A percentile compares a stretch with the other conserved stretches of the same genome.
Evolutionary conservation across 2,329 filamentous ascomycete genomes (phyloP).

Genomic region (Colletotrichum siamense): DNA sequence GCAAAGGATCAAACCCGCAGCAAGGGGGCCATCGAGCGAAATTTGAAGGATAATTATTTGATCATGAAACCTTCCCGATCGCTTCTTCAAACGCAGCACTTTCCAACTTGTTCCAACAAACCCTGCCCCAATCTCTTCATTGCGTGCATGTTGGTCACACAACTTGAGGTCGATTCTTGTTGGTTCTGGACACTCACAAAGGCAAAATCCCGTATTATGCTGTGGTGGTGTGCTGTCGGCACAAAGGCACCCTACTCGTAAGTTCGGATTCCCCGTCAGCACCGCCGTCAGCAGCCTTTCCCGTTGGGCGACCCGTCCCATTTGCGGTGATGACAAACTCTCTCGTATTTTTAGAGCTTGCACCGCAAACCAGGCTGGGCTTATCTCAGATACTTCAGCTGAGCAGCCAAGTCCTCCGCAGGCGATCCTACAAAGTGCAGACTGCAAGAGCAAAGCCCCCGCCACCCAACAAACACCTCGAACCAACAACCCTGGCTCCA

Average conservation of each 20-base stretch:
- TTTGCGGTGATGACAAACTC: not conserved
- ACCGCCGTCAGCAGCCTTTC: not conserved
- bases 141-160: not conserved
- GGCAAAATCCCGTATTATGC: not conserved
- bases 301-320: not conserved
- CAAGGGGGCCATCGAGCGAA: not conserved
- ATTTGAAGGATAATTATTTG: not conserved
- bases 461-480: not conserved
- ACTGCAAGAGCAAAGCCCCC: not conserved
- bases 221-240: not conserved
- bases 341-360: conserved; percentile 11
- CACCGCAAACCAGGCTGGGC: not conserved
- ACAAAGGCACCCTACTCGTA: not conserved
- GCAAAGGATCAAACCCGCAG: not conserved
- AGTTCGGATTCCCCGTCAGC: not conserved
- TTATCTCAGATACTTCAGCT: conserved; percentile 6
- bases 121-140: not conserved
- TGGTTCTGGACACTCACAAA: not conserved
- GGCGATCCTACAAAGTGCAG: not conserved
- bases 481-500: not conserved
- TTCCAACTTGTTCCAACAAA: not conserved
- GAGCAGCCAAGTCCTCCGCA: conserved; percentile 9
- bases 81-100: not conserved
- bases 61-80: not conserved
- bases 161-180: not conserved